These are phyloP conservation scores for Asterella californica DNA, from an alignment of 225 moss, liverwort and hornwort species.

Conservation along the genomic window DNA sequence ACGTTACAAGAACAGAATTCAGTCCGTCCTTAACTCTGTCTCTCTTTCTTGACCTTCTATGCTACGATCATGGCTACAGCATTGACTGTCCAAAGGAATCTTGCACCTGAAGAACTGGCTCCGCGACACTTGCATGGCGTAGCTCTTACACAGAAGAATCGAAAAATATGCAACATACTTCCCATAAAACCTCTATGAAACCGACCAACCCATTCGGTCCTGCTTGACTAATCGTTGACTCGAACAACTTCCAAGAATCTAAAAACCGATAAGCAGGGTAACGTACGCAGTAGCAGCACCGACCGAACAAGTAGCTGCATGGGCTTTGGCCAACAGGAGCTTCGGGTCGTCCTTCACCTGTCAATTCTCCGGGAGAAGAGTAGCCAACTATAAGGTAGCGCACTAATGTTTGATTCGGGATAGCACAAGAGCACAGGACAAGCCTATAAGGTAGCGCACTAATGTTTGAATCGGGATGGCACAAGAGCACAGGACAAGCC, in stretches of 20 bases:
- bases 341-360: constrained; percentile 72
- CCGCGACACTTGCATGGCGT: too few relatives aligned
- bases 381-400: neutral
- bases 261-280: neutral
- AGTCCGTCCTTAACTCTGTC: too few relatives aligned
- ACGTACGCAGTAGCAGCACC: constrained; percentile 97
- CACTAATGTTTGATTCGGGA: neutral
- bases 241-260: neutral
- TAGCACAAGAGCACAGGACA: too few relatives aligned
- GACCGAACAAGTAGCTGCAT: constrained; percentile 62
- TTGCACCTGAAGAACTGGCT: too few relatives aligned
- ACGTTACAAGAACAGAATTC: too few relatives aligned
- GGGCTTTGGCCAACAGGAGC: constrained; percentile 68
- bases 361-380: neutral
- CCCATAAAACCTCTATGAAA: constrained; percentile 37
- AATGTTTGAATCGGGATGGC: neutral
- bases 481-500: neutral
- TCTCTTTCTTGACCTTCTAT: too few relatives aligned
- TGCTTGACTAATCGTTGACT: too few relatives aligned
- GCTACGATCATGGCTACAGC: too few relatives aligned
- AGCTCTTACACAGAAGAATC: too few relatives aligned
- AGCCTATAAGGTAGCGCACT: too few relatives aligned
- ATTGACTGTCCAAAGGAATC: too few relatives aligned
- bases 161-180: too few relatives aligned
- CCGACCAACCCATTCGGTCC: neutral